Conservation (phyloP, 1,139 yeast species). For the Blastobotrys buckinghamii region DNA sequence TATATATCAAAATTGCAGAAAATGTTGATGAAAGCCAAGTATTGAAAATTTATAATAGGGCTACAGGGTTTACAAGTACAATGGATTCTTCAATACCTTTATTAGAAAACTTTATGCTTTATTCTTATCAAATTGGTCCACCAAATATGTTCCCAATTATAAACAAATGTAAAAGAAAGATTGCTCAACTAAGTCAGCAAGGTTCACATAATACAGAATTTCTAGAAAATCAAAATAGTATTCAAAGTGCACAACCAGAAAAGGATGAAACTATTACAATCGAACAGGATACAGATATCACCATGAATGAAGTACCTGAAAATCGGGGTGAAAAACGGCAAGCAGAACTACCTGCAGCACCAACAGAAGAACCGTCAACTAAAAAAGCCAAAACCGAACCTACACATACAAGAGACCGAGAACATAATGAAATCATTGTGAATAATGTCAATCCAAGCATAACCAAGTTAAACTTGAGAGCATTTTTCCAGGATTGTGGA, state of each 20-base stretch:
- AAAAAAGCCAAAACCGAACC: neutral
- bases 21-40: too few species aligned
- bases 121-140: neutral
- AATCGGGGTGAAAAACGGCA: neutral
- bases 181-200: neutral
- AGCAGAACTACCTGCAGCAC: neutral
- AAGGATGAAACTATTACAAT: neutral
- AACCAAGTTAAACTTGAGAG: conserved; percentile 35
- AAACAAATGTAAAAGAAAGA: neutral
- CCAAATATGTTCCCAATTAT: neutral
- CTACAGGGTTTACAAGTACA: neutral
- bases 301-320: too few species aligned
- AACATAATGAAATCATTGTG: conserved; percentile 47
- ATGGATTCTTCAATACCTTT: conserved; percentile 2
- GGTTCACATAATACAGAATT: neutral
- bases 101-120: neutral
- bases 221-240: too few species aligned
- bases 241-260: neutral
- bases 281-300: too few species aligned
- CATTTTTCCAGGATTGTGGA: conserved; percentile 61
- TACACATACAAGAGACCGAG: conserved; percentile 45
- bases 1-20: neutral
- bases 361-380: neutral
- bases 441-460: conserved; percentile 31
- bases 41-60: neutral